Base-by-base conservation (phyloP, 345 rosid genomes). In the Raphanus sativus region DNA sequence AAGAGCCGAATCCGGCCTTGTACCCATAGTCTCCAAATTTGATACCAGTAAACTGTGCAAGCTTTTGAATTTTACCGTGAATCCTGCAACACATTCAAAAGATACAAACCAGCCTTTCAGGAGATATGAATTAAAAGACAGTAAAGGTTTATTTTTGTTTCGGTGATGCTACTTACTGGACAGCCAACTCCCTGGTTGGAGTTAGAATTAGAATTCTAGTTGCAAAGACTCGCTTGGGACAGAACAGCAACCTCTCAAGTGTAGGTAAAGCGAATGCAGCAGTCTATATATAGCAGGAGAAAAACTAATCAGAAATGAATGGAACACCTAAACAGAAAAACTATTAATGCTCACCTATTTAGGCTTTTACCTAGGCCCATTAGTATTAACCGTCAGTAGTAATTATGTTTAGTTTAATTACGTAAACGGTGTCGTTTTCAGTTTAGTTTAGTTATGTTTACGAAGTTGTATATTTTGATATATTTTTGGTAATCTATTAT, bases 121-220 rank as follows among this genome's bases (percentile, higher is more conserved):
- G 13, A 16, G 2, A 42, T 38, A 50, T 16, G 8, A 64, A 69
- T 55, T 55, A 0, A 62, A 7, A 62, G 61, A 8, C 3, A 1
- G 2, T 0, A 0, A 54, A 12, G 32, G 9, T 29, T 60, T 33
- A 26, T 13, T 64, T 55, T 34, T 48, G 30, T 40, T 11, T 10
- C 8, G 36, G 36, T 40, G 9, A 60, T 8, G 34, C 32, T 59
- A 84, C 97, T 86, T 82, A 94, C 98, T 90, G 98, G 71, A 86
- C 89, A 0, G 99, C 99, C 81, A 92, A 85, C 83, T 95, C 97
- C 71, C 98, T 87, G 2, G 98, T 91, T 10, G 98, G 98, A 76
- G 99, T 88, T 61, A 95, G 93, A 81, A 95, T 92, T 69, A 92
- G 98, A 30, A 92, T 96, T 29, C 99, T 80, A 68, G 89, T 87